phyloP scores from a whole-genome alignment of 2,329 filamentous ascomycete genomes.

The Polytolypa hystricis region DNA sequence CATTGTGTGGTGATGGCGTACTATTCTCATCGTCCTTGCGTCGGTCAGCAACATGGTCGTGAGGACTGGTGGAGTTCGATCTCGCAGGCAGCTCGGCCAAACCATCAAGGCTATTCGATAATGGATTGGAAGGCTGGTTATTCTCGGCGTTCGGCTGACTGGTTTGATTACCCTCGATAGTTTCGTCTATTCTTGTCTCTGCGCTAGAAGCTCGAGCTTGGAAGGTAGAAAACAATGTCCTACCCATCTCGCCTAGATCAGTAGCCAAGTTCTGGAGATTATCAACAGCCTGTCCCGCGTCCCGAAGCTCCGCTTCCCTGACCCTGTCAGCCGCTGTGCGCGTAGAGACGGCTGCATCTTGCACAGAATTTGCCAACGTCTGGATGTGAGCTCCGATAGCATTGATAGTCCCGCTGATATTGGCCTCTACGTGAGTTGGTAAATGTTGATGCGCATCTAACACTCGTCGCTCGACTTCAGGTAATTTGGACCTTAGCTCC shows the following conservation, averaged over 20 bases:
- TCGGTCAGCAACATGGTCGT: too few relatives aligned
- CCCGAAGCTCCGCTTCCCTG: conserved; percentile 25
- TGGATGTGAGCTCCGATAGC: conserved; percentile 28
- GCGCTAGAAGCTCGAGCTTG: conserved; percentile 13
- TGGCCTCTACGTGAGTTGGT: conserved; percentile 26
- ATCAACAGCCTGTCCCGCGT: conserved; percentile 27
- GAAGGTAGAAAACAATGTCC: conserved; percentile 27
- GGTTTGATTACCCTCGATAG: not conserved
- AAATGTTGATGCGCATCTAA: conserved; percentile 24
- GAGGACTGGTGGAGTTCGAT: too few relatives aligned
- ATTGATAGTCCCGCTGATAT: conserved; percentile 25
- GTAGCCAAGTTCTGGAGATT: conserved; percentile 29
- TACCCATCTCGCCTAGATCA: conserved; percentile 31
- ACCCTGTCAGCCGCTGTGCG: conserved; percentile 25
- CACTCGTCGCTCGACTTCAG: conserved; percentile 28
- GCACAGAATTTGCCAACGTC: conserved; percentile 25
- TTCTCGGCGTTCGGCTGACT: not conserved
- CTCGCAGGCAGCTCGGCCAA: too few relatives aligned
- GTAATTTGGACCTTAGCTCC: conserved; percentile 25
- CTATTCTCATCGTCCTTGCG: too few relatives aligned
- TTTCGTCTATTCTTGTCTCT: not conserved
- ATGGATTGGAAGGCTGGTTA: too few relatives aligned
- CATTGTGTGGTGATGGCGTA: too few relatives aligned
- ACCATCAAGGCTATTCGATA: too few relatives aligned
- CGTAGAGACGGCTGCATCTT: conserved; percentile 26